Conservation (phyloP, 495 filamentous ascomycete species). For the Penicillium verhagenii region DNA sequence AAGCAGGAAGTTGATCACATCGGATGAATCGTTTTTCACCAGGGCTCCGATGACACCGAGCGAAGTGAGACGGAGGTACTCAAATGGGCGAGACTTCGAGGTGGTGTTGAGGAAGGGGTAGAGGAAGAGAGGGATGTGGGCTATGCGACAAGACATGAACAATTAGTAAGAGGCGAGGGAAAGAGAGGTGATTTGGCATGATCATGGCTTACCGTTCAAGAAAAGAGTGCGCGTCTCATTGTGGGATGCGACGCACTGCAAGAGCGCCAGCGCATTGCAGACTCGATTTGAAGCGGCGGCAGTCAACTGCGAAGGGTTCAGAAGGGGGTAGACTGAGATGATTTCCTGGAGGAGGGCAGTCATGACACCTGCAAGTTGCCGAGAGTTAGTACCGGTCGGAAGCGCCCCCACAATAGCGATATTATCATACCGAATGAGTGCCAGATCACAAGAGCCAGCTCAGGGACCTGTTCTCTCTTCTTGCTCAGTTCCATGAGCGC, state of each 20-base stretch:
- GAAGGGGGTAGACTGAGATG: constrained; percentile 94
- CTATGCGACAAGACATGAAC: constrained; percentile 40
- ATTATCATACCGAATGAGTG: constrained; percentile 85
- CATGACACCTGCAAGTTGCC: constrained; percentile 78
- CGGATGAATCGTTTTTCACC: constrained; percentile 97
- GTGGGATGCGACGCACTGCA: constrained; percentile 97
- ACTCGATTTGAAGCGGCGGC: constrained; percentile 95
- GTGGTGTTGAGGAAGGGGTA: constrained; percentile 99
- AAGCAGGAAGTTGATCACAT: constrained; percentile 98
- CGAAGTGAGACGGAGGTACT: constrained; percentile 95
- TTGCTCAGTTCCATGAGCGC: constrained; percentile 97
- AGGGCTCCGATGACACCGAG: constrained; percentile 97
- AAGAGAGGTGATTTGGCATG: neutral
- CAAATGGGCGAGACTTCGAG: constrained; percentile 96
- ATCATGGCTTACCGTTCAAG: constrained; percentile 67
- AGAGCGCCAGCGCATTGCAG: constrained; percentile 93
- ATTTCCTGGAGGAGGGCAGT: constrained; percentile 96
- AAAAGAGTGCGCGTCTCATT: constrained; percentile 94
- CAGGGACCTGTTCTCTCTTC: constrained; percentile 96
- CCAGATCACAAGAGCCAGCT: constrained; percentile 95
- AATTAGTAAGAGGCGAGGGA: constrained; percentile 6
- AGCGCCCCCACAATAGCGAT: constrained; percentile 4
- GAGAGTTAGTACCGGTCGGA: constrained; percentile 26
- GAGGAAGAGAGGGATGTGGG: constrained; percentile 97
- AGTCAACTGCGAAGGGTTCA: constrained; percentile 95